phyloP scores from a whole-genome alignment of 306 rosid genomes.

The Lathyrus oleraceus region DNA sequence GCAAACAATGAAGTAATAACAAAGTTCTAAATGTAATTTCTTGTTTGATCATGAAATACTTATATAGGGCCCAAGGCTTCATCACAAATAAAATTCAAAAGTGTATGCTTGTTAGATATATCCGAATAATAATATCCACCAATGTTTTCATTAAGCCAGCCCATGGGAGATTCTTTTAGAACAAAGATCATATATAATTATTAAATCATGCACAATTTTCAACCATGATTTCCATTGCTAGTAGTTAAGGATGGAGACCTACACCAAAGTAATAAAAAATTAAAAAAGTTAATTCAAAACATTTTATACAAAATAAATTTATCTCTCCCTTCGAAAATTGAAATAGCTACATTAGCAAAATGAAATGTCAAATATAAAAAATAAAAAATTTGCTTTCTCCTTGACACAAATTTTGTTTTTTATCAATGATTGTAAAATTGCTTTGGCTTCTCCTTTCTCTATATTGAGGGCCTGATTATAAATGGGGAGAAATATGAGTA shows the following conservation, averaged over 20 bases:
- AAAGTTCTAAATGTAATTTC: no score
- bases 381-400: no score
- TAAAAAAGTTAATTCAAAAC: background rate
- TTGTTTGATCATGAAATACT: no score
- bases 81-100: conserved; percentile 50
- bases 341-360: background rate
- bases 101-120: conserved; percentile 33
- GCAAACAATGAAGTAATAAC: no score
- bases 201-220: conserved; percentile 32
- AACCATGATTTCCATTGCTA: conserved; percentile 38
- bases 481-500: conserved; percentile 6
- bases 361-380: background rate
- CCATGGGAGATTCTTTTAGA: conserved; percentile 36
- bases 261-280: background rate
- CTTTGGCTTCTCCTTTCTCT: conserved; percentile 40
- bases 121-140: conserved; percentile 35
- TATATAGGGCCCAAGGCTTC: conserved; percentile 45
- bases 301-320: background rate
- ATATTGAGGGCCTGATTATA: conserved; percentile 37
- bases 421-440: conserved; percentile 33
- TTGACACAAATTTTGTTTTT: background rate
- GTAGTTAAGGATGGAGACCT: conserved; percentile 35
- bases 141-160: conserved; percentile 26
- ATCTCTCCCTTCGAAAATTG: background rate
- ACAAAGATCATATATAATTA: conserved; percentile 22